phyloP scores from a whole-genome alignment of 2,329 filamentous ascomycete species.

The Cephalotrichum gorgonifer region DNA sequence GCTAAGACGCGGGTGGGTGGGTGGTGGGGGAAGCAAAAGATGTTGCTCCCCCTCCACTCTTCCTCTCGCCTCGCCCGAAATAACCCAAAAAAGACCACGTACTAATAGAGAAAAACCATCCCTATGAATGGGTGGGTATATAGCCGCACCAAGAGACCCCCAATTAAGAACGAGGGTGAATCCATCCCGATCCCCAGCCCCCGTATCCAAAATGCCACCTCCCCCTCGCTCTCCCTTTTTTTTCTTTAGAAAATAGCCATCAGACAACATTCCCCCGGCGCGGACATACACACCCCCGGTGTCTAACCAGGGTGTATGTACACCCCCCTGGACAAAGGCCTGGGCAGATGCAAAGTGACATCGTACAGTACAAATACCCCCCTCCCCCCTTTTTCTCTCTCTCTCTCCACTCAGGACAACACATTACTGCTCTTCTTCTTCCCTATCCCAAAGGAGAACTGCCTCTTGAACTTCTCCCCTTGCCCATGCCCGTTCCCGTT shows the following conservation, averaged over 20 bases:
- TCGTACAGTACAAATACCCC: neutral
- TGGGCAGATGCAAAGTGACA: neutral
- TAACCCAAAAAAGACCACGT: neutral
- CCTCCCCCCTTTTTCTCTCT: neutral
- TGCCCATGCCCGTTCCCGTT: conserved; percentile 14
- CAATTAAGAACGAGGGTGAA: too few species aligned
- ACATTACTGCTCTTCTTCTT: conserved; percentile 55
- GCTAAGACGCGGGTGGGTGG: too few species aligned
- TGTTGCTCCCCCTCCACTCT: too few species aligned
- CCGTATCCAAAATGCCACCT: too few species aligned
- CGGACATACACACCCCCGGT: neutral
- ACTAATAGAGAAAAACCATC: neutral
- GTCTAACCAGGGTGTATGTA: neutral
- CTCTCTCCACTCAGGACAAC: neutral
- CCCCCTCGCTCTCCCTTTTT: neutral
- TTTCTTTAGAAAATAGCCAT: neutral
- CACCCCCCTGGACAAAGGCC: neutral
- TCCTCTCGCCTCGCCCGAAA: too few species aligned
- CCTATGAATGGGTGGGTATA: neutral
- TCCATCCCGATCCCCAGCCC: too few species aligned
- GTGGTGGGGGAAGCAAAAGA: too few species aligned
- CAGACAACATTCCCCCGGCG: too few species aligned
- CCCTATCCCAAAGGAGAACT: conserved; percentile 57
- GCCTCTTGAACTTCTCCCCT: conserved; percentile 43
- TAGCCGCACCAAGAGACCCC: too few species aligned